Conservation (phyloP, 192 early-diverging fungal species). For the Chytriomyces sp. region DNA sequence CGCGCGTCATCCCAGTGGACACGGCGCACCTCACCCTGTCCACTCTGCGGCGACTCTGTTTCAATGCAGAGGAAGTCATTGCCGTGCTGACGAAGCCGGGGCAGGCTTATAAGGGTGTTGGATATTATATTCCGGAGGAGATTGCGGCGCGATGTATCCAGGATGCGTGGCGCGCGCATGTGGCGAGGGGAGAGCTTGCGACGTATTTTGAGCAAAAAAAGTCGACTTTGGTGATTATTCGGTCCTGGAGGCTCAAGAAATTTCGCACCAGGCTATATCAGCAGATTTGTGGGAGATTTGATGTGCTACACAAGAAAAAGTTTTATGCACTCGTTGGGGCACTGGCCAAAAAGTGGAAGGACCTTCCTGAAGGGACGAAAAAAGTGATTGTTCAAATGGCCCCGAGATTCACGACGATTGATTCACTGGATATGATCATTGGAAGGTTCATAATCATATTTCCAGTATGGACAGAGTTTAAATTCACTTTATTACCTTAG, state of each 20-base stretch:
- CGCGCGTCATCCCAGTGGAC: conserved; percentile 1
- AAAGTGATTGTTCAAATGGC: conserved; percentile 22
- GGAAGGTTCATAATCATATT: conserved; percentile 12
- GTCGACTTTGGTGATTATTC: conserved; percentile 1
- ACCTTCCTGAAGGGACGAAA: not conserved
- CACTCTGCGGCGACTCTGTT: not conserved
- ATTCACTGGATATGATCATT: conserved; percentile 20
- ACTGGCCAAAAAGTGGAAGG: conserved; percentile 16
- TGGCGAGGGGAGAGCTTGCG: not conserved
- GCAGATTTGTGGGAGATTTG: conserved; percentile 19
- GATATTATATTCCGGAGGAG: not conserved
- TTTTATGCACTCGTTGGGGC: conserved; percentile 18
- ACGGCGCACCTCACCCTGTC: not conserved
- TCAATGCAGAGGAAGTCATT: conserved; percentile 17
- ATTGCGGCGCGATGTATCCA: conserved; percentile 27
- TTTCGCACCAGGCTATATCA: conserved; percentile 2
- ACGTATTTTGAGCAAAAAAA: conserved; percentile 4
- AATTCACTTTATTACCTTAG: not conserved
- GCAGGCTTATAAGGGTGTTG: conserved; percentile 16
- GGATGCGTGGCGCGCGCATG: not conserved
- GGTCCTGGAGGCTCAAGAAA: conserved; percentile 12
- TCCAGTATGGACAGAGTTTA: not conserved
- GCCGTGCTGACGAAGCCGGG: conserved; percentile 20
- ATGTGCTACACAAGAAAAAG: conserved; percentile 20
- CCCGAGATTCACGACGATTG: conserved; percentile 3